phyloP scores from a whole-genome alignment of 352 stramenopile species.

The Globisporangium solare region DNA sequence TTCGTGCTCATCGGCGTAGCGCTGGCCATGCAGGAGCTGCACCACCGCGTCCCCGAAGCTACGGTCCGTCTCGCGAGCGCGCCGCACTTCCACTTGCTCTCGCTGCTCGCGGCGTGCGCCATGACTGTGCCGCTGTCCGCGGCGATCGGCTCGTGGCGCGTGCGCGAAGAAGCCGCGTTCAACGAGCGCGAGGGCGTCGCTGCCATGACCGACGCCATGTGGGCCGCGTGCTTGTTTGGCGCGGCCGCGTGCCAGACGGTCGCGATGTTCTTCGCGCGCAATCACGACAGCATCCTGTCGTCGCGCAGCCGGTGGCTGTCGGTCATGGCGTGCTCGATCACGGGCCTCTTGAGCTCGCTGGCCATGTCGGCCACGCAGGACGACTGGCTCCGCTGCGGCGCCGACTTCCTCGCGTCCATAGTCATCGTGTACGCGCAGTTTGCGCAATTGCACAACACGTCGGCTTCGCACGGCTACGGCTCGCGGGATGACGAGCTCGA shows the following conservation, averaged over 20 bases:
- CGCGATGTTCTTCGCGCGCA: slow-evolving; percentile 20
- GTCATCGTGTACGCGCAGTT: slow-evolving; percentile 53
- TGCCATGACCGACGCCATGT: slow-evolving; percentile 1
- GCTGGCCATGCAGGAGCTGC: slow-evolving; percentile 29
- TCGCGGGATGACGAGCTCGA: slow-evolving; percentile 29
- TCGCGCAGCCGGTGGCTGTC: slow-evolving; percentile 27
- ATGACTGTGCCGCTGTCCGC: slow-evolving; percentile 29
- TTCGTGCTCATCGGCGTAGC: slow-evolving; percentile 39
- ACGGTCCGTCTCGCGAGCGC: slow-evolving; percentile 18
- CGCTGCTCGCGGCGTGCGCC: slow-evolving; percentile 23
- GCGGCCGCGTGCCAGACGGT: slow-evolving; percentile 11
- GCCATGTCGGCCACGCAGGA: slow-evolving; percentile 33
- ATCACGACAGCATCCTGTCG: slow-evolving; percentile 17
- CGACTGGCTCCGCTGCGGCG: slow-evolving; percentile 43
- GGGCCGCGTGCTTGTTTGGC: slow-evolving; percentile 9
- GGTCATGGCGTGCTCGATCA: slow-evolving; percentile 34
- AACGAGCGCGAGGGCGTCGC: slow-evolving; percentile 10
- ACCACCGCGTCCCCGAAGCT: slow-evolving; percentile 20
- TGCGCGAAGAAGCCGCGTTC: slow-evolving; percentile 11
- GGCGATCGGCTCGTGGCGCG: slow-evolving; percentile 13
- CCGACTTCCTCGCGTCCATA: slow-evolving; percentile 31
- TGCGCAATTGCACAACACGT: slow-evolving; percentile 20
- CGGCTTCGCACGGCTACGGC: slow-evolving; percentile 11
- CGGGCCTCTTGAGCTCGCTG: slow-evolving; percentile 36
- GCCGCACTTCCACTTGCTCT: slow-evolving; percentile 37